A percentile compares a stretch with the other conserved stretches of the same genome.
Conservation (phyloP, 2,329 filamentous ascomycete genomes). For the Penicillium sp. region DNA sequence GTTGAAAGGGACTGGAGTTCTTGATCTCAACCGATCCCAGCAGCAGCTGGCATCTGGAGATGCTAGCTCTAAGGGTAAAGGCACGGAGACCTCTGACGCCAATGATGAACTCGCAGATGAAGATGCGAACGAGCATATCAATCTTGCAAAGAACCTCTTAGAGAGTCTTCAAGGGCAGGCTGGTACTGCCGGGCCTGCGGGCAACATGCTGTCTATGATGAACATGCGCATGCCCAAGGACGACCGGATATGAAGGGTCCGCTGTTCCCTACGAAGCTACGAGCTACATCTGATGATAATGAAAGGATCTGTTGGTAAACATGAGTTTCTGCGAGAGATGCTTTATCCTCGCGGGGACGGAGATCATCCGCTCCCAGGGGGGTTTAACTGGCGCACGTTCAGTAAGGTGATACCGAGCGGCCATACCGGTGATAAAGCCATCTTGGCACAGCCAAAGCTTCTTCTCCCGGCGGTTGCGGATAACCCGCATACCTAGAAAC, state of each 20-base stretch:
- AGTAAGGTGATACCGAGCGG: too few species aligned
- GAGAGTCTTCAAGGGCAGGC: slow-evolving; percentile 89
- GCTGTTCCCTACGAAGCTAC: too few species aligned
- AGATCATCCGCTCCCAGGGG: too few species aligned
- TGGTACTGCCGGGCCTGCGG: slow-evolving; percentile 76
- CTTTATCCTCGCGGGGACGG: too few species aligned
- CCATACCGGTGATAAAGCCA: too few species aligned
- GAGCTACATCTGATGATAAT: too few species aligned
- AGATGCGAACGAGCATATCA: slow-evolving; percentile 73
- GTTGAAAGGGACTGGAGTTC: slow-evolving; percentile 42
- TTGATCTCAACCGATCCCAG: slow-evolving; percentile 35
- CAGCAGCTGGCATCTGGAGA: slow-evolving; percentile 16
- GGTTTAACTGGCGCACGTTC: too few species aligned
- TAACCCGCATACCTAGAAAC: too few species aligned
- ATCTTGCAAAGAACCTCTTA: slow-evolving; percentile 81
- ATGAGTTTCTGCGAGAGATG: too few species aligned
- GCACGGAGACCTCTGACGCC: slow-evolving; percentile 11
- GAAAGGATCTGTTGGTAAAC: too few species aligned
- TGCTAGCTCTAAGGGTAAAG: slow-evolving; percentile 24
- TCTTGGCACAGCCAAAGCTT: too few species aligned
- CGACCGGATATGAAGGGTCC: slow-evolving; percentile 46
- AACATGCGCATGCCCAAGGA: slow-evolving; percentile 75
- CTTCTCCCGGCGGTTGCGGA: too few species aligned
- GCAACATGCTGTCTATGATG: slow-evolving; percentile 83
- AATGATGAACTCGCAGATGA: slow-evolving; percentile 26